Evolutionary conservation across 768 basidiomycete species (phyloP).

Genomic region (Guyanaporus albipodus): DNA sequence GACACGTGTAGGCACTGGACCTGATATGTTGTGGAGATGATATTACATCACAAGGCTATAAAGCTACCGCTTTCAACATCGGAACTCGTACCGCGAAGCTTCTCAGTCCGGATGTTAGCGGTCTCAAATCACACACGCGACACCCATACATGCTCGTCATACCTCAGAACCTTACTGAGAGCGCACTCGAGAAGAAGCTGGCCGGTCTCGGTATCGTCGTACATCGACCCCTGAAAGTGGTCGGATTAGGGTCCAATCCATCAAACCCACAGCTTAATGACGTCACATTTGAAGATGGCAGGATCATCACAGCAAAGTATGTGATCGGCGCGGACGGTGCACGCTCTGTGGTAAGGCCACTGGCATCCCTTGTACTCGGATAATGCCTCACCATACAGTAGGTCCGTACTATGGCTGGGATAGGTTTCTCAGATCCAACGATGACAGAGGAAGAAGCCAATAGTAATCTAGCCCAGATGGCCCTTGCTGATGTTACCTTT

Average conservation of each 20-base stretch:
- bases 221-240: background rate
- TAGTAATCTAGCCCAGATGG: constrained; percentile 36
- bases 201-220: constrained; percentile 26
- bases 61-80: constrained; percentile 24
- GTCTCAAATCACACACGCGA: constrained; percentile 31
- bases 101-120: background rate
- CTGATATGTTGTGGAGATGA: constrained; percentile 38
- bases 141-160: constrained; percentile 35
- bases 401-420: constrained; percentile 40
- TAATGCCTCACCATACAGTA: constrained; percentile 13
- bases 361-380: background rate
- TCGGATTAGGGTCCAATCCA: background rate
- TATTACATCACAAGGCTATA: constrained; percentile 37
- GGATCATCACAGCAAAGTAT: background rate
- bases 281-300: background rate
- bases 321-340: constrained; percentile 45
- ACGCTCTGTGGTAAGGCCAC: background rate
- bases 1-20: constrained; percentile 44
- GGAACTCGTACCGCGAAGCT: constrained; percentile 21
- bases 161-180: background rate
- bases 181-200: constrained; percentile 34
- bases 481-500: constrained; percentile 46
- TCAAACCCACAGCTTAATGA: constrained; percentile 14
- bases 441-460: constrained; percentile 20
- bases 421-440: constrained; percentile 44